Percentiles rank a stretch among this genome's conserved stretches.
phyloP scores from a whole-genome alignment of 331 rosid species.

The Spiraea crenata region DNA sequence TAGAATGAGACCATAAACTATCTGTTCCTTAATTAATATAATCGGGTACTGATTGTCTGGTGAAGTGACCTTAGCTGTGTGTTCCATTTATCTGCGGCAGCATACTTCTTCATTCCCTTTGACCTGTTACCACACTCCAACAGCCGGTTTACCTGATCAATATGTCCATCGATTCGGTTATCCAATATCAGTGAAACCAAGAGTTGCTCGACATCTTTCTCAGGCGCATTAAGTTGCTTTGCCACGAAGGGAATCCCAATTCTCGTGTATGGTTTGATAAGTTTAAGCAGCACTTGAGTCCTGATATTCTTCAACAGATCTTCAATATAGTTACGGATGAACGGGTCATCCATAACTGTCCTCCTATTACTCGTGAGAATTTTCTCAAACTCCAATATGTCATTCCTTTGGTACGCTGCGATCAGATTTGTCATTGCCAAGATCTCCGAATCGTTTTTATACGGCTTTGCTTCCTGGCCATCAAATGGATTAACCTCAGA shows the following conservation, averaged over 20 bases:
- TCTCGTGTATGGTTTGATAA: slow-evolving; percentile 95
- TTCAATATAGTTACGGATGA: slow-evolving; percentile 92
- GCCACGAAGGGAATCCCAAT: slow-evolving; percentile 94
- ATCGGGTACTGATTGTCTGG: slow-evolving; percentile 80
- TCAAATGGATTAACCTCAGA: slow-evolving; percentile 98
- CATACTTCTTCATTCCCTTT: slow-evolving; percentile 92
- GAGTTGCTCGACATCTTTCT: slow-evolving; percentile 92
- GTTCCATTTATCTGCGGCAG: slow-evolving; percentile 96
- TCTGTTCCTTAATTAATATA: slow-evolving; percentile 27
- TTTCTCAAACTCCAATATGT: slow-evolving; percentile 94
- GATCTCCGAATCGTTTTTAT: slow-evolving; percentile 97
- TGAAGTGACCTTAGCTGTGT: slow-evolving; percentile 80
- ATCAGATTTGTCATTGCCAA: slow-evolving; percentile 97
- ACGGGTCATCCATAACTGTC: slow-evolving; percentile 97
- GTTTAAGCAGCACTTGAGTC: slow-evolving; percentile 96
- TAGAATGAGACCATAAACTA: not conserved
- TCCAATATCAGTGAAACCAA: slow-evolving; percentile 90
- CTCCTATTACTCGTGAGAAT: slow-evolving; percentile 93
- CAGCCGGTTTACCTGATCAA: slow-evolving; percentile 93
- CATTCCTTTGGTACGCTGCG: slow-evolving; percentile 96
- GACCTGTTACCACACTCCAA: slow-evolving; percentile 94
- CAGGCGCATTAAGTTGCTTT: slow-evolving; percentile 95
- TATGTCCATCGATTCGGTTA: slow-evolving; percentile 91
- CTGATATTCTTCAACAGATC: slow-evolving; percentile 94
- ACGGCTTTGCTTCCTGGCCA: slow-evolving; percentile 99